These are phyloP conservation scores for Rhizopogon salebrosus DNA, from an alignment of 768 basidiomycete species.

Conservation along the genomic window DNA sequence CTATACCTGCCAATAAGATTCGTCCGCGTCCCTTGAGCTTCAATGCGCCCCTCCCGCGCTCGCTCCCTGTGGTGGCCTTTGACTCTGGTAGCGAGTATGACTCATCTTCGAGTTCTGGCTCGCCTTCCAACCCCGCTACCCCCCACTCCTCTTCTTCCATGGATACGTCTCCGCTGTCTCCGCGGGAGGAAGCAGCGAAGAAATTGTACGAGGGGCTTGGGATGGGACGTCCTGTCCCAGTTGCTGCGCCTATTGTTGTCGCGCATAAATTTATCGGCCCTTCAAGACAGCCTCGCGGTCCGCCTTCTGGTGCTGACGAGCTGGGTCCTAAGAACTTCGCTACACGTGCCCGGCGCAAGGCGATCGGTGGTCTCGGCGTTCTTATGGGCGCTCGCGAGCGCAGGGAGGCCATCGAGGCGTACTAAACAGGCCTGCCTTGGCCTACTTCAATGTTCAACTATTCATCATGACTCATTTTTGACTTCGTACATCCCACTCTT, in stretches of 20 bases:
- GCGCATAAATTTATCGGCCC: conserved; percentile 41
- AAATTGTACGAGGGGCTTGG: conserved; percentile 86
- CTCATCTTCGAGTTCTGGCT: conserved; percentile 56
- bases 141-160: conserved; percentile 64
- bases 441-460: conserved; percentile 1
- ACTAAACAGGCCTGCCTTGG: conserved; percentile 31
- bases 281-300: conserved; percentile 82
- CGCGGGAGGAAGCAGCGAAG: conserved; percentile 83
- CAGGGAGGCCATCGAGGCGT: conserved; percentile 69
- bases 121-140: conserved; percentile 70
- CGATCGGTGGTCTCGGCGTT: conserved; percentile 74
- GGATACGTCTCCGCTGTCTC: conserved; percentile 56
- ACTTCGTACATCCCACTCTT: conserved; percentile 16
- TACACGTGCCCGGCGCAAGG: conserved; percentile 76
- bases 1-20: conserved; percentile 28
- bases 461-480: conserved; percentile 10
- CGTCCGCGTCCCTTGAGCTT: conserved; percentile 71
- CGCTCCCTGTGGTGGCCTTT: conserved; percentile 46
- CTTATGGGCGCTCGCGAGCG: conserved; percentile 80
- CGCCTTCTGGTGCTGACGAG: conserved; percentile 82
- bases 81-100: conserved; percentile 53
- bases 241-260: conserved; percentile 14
- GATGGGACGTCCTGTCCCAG: conserved; percentile 63
- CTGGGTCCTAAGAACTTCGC: conserved; percentile 88
- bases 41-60: conserved; percentile 41